phyloP scores from a whole-genome alignment of 23 red algal genomes.

The Gracilaria vermiculophylla region DNA sequence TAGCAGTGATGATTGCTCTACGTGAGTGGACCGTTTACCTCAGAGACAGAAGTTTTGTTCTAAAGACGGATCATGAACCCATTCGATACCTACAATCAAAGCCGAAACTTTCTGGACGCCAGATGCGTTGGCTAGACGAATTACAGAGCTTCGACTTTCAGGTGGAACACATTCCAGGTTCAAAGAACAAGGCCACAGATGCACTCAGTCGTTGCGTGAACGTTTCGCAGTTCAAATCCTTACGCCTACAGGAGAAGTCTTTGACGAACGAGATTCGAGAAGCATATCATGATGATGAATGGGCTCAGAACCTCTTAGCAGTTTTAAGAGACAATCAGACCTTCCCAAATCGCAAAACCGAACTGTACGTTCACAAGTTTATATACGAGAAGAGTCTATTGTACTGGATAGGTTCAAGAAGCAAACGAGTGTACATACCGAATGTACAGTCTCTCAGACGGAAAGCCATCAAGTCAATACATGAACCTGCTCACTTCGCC shows the following conservation, averaged over 20 bases:
- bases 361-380: background rate
- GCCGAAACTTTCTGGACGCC: conserved; percentile 8
- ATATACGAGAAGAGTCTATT: background rate
- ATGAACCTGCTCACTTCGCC: conserved; percentile 22
- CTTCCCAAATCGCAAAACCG: background rate
- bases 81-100: conserved; percentile 44
- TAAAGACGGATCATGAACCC: conserved; percentile 45
- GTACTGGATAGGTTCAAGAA: background rate
- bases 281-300: conserved; percentile 18
- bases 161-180: conserved; percentile 13
- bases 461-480: background rate
- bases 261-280: background rate
- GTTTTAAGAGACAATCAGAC: background rate
- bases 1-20: conserved; percentile 23
- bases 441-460: background rate
- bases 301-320: background rate
- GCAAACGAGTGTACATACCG: conserved; percentile 7
- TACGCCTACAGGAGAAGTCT: background rate
- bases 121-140: conserved; percentile 32
- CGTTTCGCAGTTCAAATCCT: background rate
- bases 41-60: conserved; percentile 16
- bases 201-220: conserved; percentile 17
- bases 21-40: conserved; percentile 41
- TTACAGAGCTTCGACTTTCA: conserved; percentile 22
- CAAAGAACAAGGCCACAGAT: conserved; percentile 23